Evolutionary conservation across 169 alveolate species (phyloP).

Genomic region (Cryptosporidium viatorum): DNA sequence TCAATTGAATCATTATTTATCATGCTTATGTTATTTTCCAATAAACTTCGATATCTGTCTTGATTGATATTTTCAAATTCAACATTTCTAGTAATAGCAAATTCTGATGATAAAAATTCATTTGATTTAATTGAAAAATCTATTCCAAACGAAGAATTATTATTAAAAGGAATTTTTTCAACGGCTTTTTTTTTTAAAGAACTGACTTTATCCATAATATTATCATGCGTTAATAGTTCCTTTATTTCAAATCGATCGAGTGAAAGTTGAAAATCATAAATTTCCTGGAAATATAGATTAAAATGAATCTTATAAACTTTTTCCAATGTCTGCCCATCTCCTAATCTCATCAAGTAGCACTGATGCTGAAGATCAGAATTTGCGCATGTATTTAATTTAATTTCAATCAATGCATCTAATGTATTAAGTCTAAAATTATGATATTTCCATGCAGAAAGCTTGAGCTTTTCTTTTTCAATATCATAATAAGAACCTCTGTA

Average conservation of each 20-base stretch:
- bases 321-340: slow-evolving; percentile 18
- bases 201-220: slow-evolving; percentile 23
- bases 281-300: slow-evolving; percentile 72
- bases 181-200: neutral
- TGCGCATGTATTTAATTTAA: slow-evolving; percentile 51
- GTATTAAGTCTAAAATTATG: slow-evolving; percentile 81
- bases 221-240: slow-evolving; percentile 9
- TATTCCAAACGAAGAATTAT: neutral
- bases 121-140: neutral
- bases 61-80: neutral
- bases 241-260: slow-evolving; percentile 54
- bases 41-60: neutral
- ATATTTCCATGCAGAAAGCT: slow-evolving; percentile 86
- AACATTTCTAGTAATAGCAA: neutral
- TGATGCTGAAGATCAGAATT: slow-evolving; percentile 45
- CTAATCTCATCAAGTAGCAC: slow-evolving; percentile 30
- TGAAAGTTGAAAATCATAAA: slow-evolving; percentile 75
- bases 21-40: neutral
- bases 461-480: slow-evolving; percentile 84
- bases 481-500: slow-evolving; percentile 87
- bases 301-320: slow-evolving; percentile 31
- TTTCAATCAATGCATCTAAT: slow-evolving; percentile 84
- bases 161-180: slow-evolving; percentile 30
- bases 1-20: neutral
- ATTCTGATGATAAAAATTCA: neutral